A percentile compares a stretch with the other conserved stretches of the same genome.
Conservation (phyloP, 805 yeast genomes). For the Naumovozyma castellii region DNA sequence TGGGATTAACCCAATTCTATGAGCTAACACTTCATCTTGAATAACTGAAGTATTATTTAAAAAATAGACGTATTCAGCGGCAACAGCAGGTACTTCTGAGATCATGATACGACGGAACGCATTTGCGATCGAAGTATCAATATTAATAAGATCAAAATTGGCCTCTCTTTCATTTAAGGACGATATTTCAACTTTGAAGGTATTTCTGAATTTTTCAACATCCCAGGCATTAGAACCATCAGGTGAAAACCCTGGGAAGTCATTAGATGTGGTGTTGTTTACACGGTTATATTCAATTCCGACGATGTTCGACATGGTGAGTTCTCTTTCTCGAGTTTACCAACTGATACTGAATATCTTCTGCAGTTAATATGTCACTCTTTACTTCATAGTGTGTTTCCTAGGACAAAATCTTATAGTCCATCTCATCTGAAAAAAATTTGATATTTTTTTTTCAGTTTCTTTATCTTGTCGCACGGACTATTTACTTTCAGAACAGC, state of each 20-base stretch:
- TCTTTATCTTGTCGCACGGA: background rate
- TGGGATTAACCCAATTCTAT: slow-evolving; percentile 88
- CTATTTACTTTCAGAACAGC: background rate
- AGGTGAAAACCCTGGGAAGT: slow-evolving; percentile 76
- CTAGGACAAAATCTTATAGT: no score
- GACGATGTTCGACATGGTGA: slow-evolving; percentile 54
- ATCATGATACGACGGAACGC: slow-evolving; percentile 97
- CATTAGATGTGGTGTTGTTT: slow-evolving; percentile 79
- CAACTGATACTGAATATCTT: no score
- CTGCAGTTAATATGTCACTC: no score
- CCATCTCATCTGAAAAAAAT: background rate
- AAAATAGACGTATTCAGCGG: slow-evolving; percentile 84
- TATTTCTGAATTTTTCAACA: slow-evolving; percentile 63
- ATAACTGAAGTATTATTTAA: slow-evolving; percentile 93
- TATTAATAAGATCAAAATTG: slow-evolving; percentile 75
- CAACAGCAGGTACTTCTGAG: slow-evolving; percentile 92
- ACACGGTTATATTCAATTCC: slow-evolving; percentile 88
- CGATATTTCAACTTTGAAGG: slow-evolving; percentile 57
- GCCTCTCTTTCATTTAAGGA: slow-evolving; percentile 59
- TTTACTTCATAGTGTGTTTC: no score
- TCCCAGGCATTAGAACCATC: slow-evolving; percentile 70
- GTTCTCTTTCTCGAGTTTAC: no score
- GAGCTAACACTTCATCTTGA: slow-evolving; percentile 94
- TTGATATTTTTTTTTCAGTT: background rate
- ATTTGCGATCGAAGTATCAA: slow-evolving; percentile 90